Evolutionary conservation across 495 filamentous ascomycete genomes (phyloP), one percentile per base, ranked within the genome.

Genomic region (Xylaria cubensis): DNA sequence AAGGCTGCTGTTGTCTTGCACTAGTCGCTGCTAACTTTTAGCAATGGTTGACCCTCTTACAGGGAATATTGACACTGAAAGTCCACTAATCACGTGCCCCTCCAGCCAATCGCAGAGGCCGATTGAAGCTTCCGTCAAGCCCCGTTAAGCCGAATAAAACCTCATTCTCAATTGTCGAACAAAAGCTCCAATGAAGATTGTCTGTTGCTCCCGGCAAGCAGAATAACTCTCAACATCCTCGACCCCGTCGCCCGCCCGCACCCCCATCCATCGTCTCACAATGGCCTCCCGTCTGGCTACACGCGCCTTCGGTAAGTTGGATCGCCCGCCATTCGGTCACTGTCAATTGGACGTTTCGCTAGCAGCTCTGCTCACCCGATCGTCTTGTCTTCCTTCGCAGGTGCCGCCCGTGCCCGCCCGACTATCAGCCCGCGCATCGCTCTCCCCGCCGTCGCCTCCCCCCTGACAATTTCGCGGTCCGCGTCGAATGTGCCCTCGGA

Each of bases 231-330:
- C 21, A 2, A 73, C 76, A 77, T 84, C 84, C 84, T 78, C 81
- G 82, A 81, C 83, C 75, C 68, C 64, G 65, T 62, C 53, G 36
- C 70, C 68, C 48, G 44, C 73, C 67, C 58, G 50, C 71, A n/a
- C 12, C 70, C 69, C 46, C n/a, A 32, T 73, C 51, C 58, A 72
- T 84, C 80, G 83, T 83, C 82, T 82, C 88, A 91, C 88, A 92
- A 97, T 98, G 95, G 94, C 94, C 88, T 96, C 94, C 82, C 93
- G 94, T 87, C 86, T 98, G 84, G 93, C 92, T 89, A 93, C 92
- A 89, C 93, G 88, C 88, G 93, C 93, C 85, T 84, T 94, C 84
- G 93, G 94, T 97, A 90, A 85, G 94, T 88, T 67, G 15, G 4
- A 9, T 10, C n/a, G 19, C 63, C 21, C 5, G 17, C 2, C 29